Percentiles rank a stretch among this genome's conserved stretches.
phyloP scores from a whole-genome alignment of 78 protist species.

The Dictyostelium capitatum region DNA sequence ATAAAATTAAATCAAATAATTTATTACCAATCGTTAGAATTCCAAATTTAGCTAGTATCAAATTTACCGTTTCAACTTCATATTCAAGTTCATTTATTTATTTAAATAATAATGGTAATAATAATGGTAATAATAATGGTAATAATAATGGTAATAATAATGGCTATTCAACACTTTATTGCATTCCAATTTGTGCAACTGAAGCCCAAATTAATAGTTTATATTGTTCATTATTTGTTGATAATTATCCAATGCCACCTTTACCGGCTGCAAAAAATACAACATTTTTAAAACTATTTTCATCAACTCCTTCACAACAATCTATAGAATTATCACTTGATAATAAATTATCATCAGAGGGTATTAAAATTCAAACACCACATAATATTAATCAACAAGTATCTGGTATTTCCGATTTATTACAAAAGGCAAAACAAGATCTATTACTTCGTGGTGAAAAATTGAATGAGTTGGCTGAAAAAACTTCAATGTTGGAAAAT shows the following conservation, averaged over 20 bases:
- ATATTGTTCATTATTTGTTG: constrained; percentile 8
- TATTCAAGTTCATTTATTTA: neutral
- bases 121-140: neutral
- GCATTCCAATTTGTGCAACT: neutral
- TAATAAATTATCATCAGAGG: neutral
- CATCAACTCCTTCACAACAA: constrained; percentile 15
- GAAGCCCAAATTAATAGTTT: neutral
- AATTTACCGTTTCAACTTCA: neutral
- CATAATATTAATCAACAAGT: neutral
- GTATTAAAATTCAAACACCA: constrained; percentile 2
- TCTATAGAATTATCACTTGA: neutral
- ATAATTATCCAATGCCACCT: constrained; percentile 17
- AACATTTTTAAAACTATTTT: neutral
- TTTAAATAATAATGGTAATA: neutral
- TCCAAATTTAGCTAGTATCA: neutral
- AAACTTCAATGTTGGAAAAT: neutral
- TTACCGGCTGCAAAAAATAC: neutral
- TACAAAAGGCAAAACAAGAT: neutral
- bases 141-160: neutral
- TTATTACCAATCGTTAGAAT: neutral
- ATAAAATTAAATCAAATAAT: constrained; percentile 1
- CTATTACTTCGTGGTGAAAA: neutral
- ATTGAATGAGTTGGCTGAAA: neutral
- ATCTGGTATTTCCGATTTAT: neutral
- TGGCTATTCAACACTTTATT: neutral